phyloP scores from a whole-genome alignment of 2,329 filamentous ascomycete species.

The Neurospora sp. region DNA sequence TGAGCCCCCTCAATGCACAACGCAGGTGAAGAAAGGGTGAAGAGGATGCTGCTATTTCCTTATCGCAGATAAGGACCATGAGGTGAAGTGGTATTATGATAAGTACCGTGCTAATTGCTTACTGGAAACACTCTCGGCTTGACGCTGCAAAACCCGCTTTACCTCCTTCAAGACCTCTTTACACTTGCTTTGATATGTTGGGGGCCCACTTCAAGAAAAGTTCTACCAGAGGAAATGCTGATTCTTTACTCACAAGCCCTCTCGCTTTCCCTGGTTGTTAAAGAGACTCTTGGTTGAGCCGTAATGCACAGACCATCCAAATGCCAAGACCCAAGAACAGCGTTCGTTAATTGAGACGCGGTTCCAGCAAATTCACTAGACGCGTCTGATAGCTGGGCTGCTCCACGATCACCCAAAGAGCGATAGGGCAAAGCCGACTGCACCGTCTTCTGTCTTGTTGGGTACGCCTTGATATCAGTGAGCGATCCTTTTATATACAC shows the following conservation, averaged over 20 bases:
- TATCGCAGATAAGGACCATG: background rate
- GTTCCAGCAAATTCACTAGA: background rate
- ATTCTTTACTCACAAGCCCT: background rate
- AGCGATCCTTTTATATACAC: background rate
- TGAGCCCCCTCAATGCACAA: background rate
- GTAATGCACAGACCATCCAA: constrained; percentile 4
- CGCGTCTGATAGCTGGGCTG: background rate
- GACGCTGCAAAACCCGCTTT: too few relatives aligned
- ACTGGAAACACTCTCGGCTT: background rate
- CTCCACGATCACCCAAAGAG: background rate
- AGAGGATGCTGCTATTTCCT: background rate
- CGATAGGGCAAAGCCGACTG: background rate
- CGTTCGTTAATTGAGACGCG: background rate
- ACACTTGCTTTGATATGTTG: too few relatives aligned
- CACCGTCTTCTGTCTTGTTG: background rate
- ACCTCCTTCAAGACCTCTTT: too few relatives aligned
- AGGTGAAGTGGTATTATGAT: background rate
- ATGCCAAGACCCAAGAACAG: background rate
- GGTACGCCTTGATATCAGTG: background rate
- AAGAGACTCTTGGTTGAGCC: constrained; percentile 1
- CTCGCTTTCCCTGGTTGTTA: background rate
- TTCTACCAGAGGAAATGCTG: too few relatives aligned
- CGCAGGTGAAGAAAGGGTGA: background rate
- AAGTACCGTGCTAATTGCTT: background rate
- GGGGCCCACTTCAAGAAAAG: too few relatives aligned